Evolutionary conservation across 2,329 filamentous ascomycete species (phyloP), one percentile per base, ranked within the genome.

Genomic region (Colletotrichum sp.): DNA sequence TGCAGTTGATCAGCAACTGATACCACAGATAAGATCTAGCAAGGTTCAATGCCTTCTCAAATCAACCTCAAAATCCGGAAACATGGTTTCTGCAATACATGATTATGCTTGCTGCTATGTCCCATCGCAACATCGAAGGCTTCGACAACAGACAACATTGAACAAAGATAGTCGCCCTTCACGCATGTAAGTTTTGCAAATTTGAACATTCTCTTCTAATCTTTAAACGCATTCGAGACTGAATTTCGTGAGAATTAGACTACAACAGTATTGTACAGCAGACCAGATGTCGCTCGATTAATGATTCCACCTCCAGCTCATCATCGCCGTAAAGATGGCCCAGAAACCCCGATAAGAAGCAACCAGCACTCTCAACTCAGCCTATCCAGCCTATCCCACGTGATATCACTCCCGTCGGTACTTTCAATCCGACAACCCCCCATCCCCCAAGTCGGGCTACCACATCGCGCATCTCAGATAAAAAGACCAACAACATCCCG

Each of bases 391-490:
- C 10, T 8, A 34, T 12, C 5, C 18, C 58, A 62, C 28, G n/a
- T 12, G 15, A n/a, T 21, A 12, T 52, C 38, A 58, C 10, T 48
- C 36, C 66, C 52, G 32, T 70, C 73, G 73, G 68, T 66, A 67
- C 68, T 69, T 70, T 73, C 69, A 24, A 62, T 30, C 75, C 75
- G 75, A 76, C 32, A 52, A 8, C 8, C 32, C 28, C 36, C 12
- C 56, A 21, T 69, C 21, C 68, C 0, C 38, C 52, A 34, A 62
- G 36, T 71, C 36, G 60, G 71, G 71, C 61, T 36, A 67, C 12
- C 32, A 43, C 26, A 38, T n/a, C 61, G 70, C 62, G 32, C 74
- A 76, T 70, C 74, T 28, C 52, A 70, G 66, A 75, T 75, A 71
- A 21, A 52, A 52, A 75, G 66, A 56, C 74, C 66, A 75, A 75